Evolutionary conservation across 2,329 filamentous ascomycete species (phyloP).

Genomic region (Fusarium sp.): DNA sequence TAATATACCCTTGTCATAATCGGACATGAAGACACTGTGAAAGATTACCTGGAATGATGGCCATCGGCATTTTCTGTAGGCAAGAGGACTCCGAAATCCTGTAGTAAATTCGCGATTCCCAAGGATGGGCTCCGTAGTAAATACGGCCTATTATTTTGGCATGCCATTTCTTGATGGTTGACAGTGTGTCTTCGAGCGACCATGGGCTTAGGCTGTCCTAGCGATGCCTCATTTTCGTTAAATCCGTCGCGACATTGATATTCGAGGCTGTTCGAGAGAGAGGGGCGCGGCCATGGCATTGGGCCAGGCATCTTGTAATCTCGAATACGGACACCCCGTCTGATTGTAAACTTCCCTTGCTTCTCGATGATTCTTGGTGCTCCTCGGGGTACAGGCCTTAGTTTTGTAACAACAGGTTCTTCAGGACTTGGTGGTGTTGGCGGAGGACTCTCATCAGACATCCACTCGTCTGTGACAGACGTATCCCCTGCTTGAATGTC

Average conservation of each 20-base stretch:
- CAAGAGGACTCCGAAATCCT: background rate
- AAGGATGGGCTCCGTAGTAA: conserved; percentile 16
- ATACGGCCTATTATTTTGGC: background rate
- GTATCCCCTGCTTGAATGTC: background rate
- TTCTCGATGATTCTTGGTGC: conserved; percentile 43
- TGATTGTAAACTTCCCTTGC: conserved; percentile 45
- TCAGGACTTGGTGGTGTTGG: background rate
- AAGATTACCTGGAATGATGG: background rate
- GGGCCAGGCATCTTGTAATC: conserved; percentile 44
- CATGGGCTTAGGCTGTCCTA: conserved; percentile 31
- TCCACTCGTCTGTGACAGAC: background rate
- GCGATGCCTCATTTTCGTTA: conserved; percentile 35
- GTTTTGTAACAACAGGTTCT: conserved; percentile 16
- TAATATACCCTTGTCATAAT: conserved; percentile 50
- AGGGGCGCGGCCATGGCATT: background rate
- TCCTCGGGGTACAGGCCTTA: conserved; percentile 42
- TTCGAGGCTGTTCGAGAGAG: conserved; percentile 19
- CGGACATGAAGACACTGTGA: conserved; percentile 7
- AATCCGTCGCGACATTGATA: conserved; percentile 51
- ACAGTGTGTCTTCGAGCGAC: background rate
- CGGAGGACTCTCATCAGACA: background rate
- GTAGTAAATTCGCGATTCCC: background rate
- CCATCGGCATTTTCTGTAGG: background rate
- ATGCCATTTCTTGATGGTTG: background rate
- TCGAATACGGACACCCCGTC: conserved; percentile 46